These are phyloP conservation scores for Rhododendron henanense DNA, from an alignment of 148 eudicot genomes.

Conservation along the genomic window DNA sequence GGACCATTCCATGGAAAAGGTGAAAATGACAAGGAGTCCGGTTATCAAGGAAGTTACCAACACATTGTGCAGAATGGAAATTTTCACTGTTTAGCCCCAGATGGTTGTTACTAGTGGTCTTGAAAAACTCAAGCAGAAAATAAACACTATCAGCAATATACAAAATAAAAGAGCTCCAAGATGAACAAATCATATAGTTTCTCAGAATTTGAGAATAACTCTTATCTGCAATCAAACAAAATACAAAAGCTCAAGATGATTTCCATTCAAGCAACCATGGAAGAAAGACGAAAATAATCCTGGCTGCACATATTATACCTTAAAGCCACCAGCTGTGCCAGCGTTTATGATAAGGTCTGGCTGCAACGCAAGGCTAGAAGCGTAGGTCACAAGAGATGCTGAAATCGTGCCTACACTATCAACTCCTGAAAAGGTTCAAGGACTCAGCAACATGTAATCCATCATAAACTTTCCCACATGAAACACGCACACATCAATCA, in stretches of 20 bases:
- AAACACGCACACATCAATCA: background rate
- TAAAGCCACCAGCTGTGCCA: slow-evolving; percentile 95
- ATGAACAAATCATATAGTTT: background rate
- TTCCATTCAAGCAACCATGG: background rate
- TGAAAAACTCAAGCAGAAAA: background rate
- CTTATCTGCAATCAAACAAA: background rate
- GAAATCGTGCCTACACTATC: slow-evolving; percentile 86
- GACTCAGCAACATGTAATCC: slow-evolving; percentile 9
- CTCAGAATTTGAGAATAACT: background rate
- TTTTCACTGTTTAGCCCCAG: background rate
- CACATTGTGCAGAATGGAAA: background rate
- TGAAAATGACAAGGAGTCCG: background rate
- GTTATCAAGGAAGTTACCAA: background rate
- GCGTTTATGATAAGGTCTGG: slow-evolving; percentile 99
- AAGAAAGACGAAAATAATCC: background rate
- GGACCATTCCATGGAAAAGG: background rate
- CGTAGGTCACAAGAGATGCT: slow-evolving; percentile 87
- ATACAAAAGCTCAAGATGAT: background rate
- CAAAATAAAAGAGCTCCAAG: background rate
- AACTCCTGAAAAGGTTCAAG: slow-evolving; percentile 54
- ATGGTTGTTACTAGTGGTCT: background rate
- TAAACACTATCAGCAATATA: background rate
- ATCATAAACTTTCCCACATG: background rate
- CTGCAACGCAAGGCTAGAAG: slow-evolving; percentile 73
- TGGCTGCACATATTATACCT: slow-evolving; percentile 41